phyloP scores from a whole-genome alignment of 2,329 filamentous ascomycete species.

The Pyrenochaeta sp. region DNA sequence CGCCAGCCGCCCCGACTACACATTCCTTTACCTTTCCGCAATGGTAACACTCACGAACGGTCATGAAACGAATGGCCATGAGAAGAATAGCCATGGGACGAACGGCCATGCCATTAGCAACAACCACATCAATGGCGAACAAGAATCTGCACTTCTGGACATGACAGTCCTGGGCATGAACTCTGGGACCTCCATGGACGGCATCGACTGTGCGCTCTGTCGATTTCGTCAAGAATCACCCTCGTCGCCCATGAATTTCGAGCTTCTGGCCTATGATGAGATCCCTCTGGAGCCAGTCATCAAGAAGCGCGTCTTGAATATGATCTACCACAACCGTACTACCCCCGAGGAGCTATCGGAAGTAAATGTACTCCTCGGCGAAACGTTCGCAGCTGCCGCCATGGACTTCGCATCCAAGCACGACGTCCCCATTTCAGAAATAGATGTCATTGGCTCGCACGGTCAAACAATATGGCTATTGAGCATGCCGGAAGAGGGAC shows the following conservation, averaged over 20 bases:
- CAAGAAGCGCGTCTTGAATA: conserved; percentile 66
- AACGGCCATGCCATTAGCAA: too few relatives aligned
- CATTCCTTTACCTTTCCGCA: background rate
- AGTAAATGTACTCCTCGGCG: conserved; percentile 67
- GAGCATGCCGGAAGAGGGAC: conserved; percentile 30
- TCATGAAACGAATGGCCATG: background rate
- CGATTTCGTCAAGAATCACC: conserved; percentile 63
- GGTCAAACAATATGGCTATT: conserved; percentile 68
- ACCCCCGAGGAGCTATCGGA: conserved; percentile 65
- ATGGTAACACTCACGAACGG: background rate
- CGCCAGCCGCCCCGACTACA: too few relatives aligned
- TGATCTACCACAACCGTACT: conserved; percentile 66
- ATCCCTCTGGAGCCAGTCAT: conserved; percentile 60
- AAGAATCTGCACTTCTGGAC: conserved; percentile 50
- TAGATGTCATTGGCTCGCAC: conserved; percentile 66
- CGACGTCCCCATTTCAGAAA: conserved; percentile 52
- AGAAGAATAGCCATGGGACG: too few relatives aligned
- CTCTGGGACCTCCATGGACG: conserved; percentile 65
- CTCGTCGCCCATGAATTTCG: conserved; percentile 63
- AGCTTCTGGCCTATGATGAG: conserved; percentile 66
- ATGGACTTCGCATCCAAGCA: conserved; percentile 58
- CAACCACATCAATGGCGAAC: background rate
- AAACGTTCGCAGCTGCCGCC: conserved; percentile 64
- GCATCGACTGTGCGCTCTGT: conserved; percentile 67
- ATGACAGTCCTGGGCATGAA: conserved; percentile 64